A percentile compares a stretch with the other conserved stretches of the same genome.
Evolutionary conservation across 176 grass and related monocot genomes (phyloP).

Genomic region (Aegilops longissima): DNA sequence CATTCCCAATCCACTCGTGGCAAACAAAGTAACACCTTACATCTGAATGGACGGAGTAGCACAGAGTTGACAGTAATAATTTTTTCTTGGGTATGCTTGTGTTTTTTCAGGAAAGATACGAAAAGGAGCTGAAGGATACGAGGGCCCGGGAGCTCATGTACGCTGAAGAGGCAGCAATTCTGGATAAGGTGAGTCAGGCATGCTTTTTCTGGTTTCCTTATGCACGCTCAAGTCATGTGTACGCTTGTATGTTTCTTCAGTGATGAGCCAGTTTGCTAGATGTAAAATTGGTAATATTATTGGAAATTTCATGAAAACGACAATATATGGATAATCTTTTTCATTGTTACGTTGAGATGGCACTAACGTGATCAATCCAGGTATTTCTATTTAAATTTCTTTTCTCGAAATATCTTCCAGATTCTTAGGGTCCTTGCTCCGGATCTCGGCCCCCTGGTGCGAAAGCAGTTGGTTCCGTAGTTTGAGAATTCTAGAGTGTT

Average conservation of each 20-base stretch:
- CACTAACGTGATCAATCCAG: not conserved
- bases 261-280: constrained; percentile 24
- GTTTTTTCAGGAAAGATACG: constrained; percentile 78
- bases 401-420: too few species aligned
- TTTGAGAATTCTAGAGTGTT: too few species aligned
- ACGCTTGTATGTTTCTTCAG: not conserved
- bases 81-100: constrained; percentile 32
- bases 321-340: not conserved
- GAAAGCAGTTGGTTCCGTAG: too few species aligned
- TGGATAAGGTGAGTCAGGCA: constrained; percentile 57
- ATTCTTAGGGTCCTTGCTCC: too few species aligned
- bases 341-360: not conserved
- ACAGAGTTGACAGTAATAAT: not conserved
- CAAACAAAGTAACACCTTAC: not conserved
- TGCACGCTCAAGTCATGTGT: not conserved
- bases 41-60: not conserved
- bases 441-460: too few species aligned
- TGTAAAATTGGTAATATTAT: not conserved
- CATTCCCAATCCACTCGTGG: not conserved
- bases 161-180: constrained; percentile 85
- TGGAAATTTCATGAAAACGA: not conserved
- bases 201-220: constrained; percentile 1
- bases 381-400: too few species aligned
- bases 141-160: constrained; percentile 78
- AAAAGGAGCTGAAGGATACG: constrained; percentile 89